A percentile compares a stretch with the other conserved stretches of the same genome.
Conservation (phyloP, 352 stramenopile species). For the Phytophthora parvispora region DNA sequence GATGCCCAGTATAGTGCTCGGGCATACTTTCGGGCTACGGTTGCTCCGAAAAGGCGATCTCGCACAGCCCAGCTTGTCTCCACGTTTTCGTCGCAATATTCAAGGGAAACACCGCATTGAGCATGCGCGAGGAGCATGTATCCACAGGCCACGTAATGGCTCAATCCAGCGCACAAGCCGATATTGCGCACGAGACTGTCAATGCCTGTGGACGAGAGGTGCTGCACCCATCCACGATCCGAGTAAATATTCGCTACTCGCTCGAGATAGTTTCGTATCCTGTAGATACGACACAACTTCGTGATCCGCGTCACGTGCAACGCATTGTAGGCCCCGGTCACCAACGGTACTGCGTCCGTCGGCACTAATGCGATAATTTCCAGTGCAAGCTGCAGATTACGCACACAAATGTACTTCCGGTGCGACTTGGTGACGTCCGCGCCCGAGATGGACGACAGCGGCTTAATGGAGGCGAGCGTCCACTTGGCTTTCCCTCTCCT, state of each 20-base stretch:
- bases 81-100: conserved; percentile 52
- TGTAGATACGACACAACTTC: conserved; percentile 70
- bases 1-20: conserved; percentile 73
- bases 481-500: conserved; percentile 27
- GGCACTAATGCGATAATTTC: conserved; percentile 66
- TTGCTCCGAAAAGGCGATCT: conserved; percentile 59
- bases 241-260: conserved; percentile 73
- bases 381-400: conserved; percentile 52
- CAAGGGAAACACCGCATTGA: conserved; percentile 63
- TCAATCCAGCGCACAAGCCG: conserved; percentile 37
- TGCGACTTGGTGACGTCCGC: conserved; percentile 4
- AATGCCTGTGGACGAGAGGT: conserved; percentile 72
- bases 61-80: conserved; percentile 73
- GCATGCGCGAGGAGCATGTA: conserved; percentile 80
- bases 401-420: conserved; percentile 8
- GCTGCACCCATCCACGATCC: conserved; percentile 51
- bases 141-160: conserved; percentile 71
- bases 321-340: conserved; percentile 52
- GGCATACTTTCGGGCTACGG: conserved; percentile 62
- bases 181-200: conserved; percentile 62
- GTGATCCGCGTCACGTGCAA: conserved; percentile 66
- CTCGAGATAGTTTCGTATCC: conserved; percentile 48
- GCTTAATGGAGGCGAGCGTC: conserved; percentile 29
- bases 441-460: conserved; percentile 15
- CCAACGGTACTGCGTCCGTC: conserved; percentile 59